These are phyloP conservation scores for Fusarium clavum DNA, from an alignment of 2,329 filamentous ascomycete genomes.

Conservation along the genomic window DNA sequence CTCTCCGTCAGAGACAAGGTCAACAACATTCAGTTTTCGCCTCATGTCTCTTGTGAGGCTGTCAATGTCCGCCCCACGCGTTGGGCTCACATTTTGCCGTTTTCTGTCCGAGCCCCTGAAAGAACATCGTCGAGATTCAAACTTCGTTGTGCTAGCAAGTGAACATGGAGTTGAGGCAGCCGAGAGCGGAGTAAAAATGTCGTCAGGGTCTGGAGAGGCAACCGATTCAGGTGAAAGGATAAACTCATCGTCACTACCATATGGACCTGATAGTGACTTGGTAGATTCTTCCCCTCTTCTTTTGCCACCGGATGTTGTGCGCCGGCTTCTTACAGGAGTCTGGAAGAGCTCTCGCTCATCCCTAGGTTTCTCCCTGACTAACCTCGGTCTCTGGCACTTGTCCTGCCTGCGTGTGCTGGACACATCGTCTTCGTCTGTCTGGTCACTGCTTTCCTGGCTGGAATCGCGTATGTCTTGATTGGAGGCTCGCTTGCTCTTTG, in stretches of 20 bases:
- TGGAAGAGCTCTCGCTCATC: background rate
- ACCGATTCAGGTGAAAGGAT: constrained; percentile 9
- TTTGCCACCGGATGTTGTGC: background rate
- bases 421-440: background rate
- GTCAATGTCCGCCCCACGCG: background rate
- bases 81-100: constrained; percentile 6
- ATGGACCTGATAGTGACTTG: background rate
- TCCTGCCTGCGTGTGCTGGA: background rate
- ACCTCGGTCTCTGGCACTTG: background rate
- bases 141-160: background rate
- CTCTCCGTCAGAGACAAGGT: background rate
- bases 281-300: background rate
- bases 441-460: background rate
- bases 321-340: constrained; percentile 10
- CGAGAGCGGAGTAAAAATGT: constrained; percentile 19
- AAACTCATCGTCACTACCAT: background rate
- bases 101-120: background rate
- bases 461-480: background rate
- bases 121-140: background rate
- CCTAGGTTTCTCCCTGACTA: background rate
- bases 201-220: constrained; percentile 10
- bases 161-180: constrained; percentile 15
- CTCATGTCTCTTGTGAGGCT: background rate
- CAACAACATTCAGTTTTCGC: background rate
- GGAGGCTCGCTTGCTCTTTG: background rate